phyloP scores from a whole-genome alignment of 2,329 filamentous ascomycete species.

The Ophiostoma novo-ulmi region DNA sequence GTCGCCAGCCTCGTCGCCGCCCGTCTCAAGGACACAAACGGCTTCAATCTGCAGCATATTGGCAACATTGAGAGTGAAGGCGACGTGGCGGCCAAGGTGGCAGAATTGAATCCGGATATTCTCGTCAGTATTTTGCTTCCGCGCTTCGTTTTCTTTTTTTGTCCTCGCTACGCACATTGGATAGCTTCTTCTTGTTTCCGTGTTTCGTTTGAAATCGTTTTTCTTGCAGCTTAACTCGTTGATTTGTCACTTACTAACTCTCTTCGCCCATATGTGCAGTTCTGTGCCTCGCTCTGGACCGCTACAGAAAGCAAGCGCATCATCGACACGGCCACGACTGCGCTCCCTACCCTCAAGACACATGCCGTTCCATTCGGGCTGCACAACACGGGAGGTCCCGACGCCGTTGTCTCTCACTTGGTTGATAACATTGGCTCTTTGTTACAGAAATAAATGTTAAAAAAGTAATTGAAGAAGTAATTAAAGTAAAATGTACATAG shows the following conservation, averaged over 20 bases:
- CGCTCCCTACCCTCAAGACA: neutral
- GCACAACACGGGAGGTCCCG: conserved; percentile 18
- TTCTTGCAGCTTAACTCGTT: no score
- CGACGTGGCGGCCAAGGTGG: conserved; percentile 3
- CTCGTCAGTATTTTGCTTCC: neutral
- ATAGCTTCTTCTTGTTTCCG: no score
- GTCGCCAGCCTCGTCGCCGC: conserved; percentile 58
- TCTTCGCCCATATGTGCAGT: neutral
- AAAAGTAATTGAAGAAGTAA: neutral
- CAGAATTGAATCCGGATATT: neutral
- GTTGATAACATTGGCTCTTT: conserved; percentile 2
- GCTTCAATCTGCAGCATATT: conserved; percentile 56
- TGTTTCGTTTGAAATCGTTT: no score
- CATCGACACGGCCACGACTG: neutral
- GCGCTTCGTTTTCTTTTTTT: neutral
- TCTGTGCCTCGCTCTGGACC: neutral
- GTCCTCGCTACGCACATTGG: neutral
- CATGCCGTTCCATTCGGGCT: conserved; percentile 20
- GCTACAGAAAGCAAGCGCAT: neutral
- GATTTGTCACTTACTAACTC: neutral
- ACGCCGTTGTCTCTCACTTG: conserved; percentile 19
- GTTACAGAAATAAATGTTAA: neutral
- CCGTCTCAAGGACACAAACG: conserved; percentile 31
- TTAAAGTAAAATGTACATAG: neutral
- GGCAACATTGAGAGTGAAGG: conserved; percentile 55